Base-by-base conservation (phyloP, 345 rosid genomes). In the Diplotaxis tenuifolia region DNA sequence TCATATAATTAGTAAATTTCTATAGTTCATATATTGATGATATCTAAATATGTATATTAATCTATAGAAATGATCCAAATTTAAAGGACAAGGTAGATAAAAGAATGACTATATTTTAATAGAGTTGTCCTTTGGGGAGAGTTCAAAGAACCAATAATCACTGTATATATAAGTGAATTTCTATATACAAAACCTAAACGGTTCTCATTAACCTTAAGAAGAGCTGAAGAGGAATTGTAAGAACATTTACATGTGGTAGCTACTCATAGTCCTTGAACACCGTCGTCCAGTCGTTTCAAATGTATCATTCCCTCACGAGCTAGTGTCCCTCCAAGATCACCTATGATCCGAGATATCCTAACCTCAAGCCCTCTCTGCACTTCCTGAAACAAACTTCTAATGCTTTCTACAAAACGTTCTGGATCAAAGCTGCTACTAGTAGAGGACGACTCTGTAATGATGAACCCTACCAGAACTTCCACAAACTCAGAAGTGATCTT, bases 281-380 rank as follows among this genome's bases (percentile, higher is more conserved):
- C 31, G 5, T 58, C 6, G 1, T 4, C 68, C 18, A 78, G 83
- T 78, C 81, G 79, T 68, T 88, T 83, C 71, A 84, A 74, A 27
- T 83, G 82, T 68, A 73, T 83, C 82, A 95, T 95, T 34, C 96
- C 99, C 12, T 95, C 91, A 31, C 96, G 84, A 73, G 99, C 97
- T 53, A 95, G 61, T 20, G 97, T 88, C 2, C 96, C 96, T 72
- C 82, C 96, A 59, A 95, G 86, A 62, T 95, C 97, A 54, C 97
- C 99, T 0, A 92, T 92, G 45, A 83, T 85, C 75, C 93, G 80
- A 40, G 97, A 84, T 80, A 92, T 95, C 54, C 94, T 86, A 70
- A 95, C 92, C 79, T 90, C 99, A 14, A 92, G 86, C 38, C 97
- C 96, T 70, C 96, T 85, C 34, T 95, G 99, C 68, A 95, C 86